phyloP scores from a whole-genome alignment of 257 asterid genomes.

The Plantago elongata region DNA sequence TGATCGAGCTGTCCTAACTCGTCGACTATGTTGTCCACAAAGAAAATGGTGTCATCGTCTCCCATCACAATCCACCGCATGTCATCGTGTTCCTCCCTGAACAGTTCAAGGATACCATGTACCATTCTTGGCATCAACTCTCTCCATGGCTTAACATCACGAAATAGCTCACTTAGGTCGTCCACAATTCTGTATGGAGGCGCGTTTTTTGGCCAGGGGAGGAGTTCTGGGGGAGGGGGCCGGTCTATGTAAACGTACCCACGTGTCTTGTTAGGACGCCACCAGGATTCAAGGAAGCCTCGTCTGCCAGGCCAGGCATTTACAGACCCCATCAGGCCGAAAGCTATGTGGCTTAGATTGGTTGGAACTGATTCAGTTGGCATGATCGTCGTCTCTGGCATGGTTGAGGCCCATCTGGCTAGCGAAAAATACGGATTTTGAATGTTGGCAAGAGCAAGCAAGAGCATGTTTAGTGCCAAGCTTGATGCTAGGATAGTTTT shows the following conservation, averaged over 20 bases:
- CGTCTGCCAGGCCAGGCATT: slow-evolving; percentile 41
- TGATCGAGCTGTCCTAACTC: slow-evolving; percentile 47
- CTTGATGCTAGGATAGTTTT: slow-evolving; percentile 21
- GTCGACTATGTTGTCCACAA: slow-evolving; percentile 49
- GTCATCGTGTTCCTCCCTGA: slow-evolving; percentile 34
- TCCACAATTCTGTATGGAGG: slow-evolving; percentile 52
- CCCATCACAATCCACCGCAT: slow-evolving; percentile 63
- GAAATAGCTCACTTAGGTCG: slow-evolving; percentile 24
- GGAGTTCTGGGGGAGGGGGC: slow-evolving; percentile 36
- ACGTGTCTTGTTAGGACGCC: slow-evolving; percentile 51
- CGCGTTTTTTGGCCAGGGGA: slow-evolving; percentile 53
- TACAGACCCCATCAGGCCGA: slow-evolving; percentile 52
- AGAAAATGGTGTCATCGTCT: slow-evolving; percentile 51
- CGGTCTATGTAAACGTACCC: slow-evolving; percentile 47
- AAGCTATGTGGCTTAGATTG: slow-evolving; percentile 46
- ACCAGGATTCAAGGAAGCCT: slow-evolving; percentile 55
- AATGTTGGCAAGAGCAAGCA: slow-evolving; percentile 18
- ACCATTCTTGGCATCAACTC: slow-evolving; percentile 50
- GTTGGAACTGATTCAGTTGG: slow-evolving; percentile 16
- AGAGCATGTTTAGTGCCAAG: slow-evolving; percentile 21
- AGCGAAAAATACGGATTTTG: slow-evolving; percentile 12
- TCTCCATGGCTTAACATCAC: slow-evolving; percentile 25
- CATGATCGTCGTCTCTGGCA: background rate
- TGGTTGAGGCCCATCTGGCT: slow-evolving; percentile 9
- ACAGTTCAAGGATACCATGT: slow-evolving; percentile 43